phyloP scores from a whole-genome alignment of 148 eudicot species.

The Amaranthus cruentus region DNA sequence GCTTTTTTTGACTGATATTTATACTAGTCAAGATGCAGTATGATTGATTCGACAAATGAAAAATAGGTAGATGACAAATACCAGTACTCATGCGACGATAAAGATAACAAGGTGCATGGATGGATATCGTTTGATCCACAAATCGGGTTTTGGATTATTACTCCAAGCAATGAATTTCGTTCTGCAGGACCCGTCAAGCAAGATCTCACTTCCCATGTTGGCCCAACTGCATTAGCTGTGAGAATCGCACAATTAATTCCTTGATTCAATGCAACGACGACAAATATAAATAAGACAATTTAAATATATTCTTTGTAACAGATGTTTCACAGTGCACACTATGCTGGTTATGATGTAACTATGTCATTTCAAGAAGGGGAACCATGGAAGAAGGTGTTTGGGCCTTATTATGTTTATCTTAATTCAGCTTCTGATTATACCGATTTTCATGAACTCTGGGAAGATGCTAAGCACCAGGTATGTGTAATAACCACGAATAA shows the following conservation, averaged over 20 bases:
- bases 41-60: background rate
- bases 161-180: conserved; percentile 52
- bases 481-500: no score
- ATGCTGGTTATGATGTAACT: conserved; percentile 33
- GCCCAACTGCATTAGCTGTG: conserved; percentile 43
- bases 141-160: conserved; percentile 53
- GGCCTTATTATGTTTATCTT: conserved; percentile 43
- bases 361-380: conserved; percentile 39
- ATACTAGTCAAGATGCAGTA: no score
- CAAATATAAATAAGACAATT: background rate
- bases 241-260: conserved; percentile 10
- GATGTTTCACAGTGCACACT: conserved; percentile 53
- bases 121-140: conserved; percentile 52
- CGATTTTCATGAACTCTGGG: conserved; percentile 31
- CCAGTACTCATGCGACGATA: conserved; percentile 52
- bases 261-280: background rate
- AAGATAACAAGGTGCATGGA: conserved; percentile 61
- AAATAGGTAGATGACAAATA: conserved; percentile 76
- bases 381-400: conserved; percentile 52
- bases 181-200: conserved; percentile 56
- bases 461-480: conserved; percentile 46
- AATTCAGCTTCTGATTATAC: conserved; percentile 26
- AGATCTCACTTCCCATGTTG: conserved; percentile 55
- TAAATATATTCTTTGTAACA: conserved; percentile 14
- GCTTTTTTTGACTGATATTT: no score